Evolutionary conservation across 805 yeast genomes (phyloP), one percentile per base, ranked within the genome.

Genomic region (Clavispora santaluciae): DNA sequence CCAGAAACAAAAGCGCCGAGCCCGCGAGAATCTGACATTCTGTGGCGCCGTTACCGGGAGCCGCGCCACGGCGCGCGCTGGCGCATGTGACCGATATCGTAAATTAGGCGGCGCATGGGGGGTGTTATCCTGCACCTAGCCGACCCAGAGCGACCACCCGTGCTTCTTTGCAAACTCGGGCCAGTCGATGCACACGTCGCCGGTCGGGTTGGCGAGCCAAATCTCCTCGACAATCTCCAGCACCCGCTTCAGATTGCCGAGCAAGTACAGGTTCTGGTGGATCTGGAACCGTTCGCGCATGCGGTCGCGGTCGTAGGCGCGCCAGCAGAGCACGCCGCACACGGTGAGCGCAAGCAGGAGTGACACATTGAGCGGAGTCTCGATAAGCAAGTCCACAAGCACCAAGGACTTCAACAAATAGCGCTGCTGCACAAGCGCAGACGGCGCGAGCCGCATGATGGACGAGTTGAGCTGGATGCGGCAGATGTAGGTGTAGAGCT

Each of bases 291-390:
- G 45, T 6, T 36, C 33, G 5, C 49, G 44, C 44, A 63, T 48
- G 20, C 41, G 41, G 6, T 29, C 29, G 35, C 62, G 49, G 43
- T 62, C 65, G 36, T 38, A 39, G 5, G 51, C 41, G n/a, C 51
- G 51, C 35, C 56, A 47, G 45, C 66, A 60, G 3, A 59, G 51
- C 22, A 63, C 52, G 5, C 68, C 70, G 42, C 67, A 62, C 9
- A 62, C 56, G 25, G 63, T 44, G 17, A 51, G 25, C 49, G 42
- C 46, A 18, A 51, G 44, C 15, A 52, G 43, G n/a, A 51, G 44
- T 17, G 53, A 33, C 20, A 44, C 54, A 23, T 43, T 45, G 22
- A 50, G 30, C 21, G 34, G 43, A 5, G 54, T 44, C 3, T 35
- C 22, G 24, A 44, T 41, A 22, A 51, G 38, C 9, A 20, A 5